Conservation (phyloP, 495 filamentous ascomycete species). For the Thermochaetoides thermophila region DNA sequence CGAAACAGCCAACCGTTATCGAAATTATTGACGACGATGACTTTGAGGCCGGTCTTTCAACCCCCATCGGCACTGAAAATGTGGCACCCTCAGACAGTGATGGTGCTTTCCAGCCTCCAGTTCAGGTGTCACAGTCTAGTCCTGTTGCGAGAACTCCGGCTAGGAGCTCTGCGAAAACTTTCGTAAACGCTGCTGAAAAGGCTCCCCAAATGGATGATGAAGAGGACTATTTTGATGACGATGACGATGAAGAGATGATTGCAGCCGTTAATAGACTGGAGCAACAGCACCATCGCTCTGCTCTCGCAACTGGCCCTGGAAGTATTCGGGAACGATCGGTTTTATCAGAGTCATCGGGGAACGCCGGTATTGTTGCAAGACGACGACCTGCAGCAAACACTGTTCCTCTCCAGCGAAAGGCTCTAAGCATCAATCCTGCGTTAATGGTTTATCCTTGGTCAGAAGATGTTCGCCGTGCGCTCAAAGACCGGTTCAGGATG, state of each 20-base stretch:
- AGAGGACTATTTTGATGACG: constrained; percentile 17
- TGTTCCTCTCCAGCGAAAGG: constrained; percentile 8
- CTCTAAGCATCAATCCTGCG: constrained; percentile 20
- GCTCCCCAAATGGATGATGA: too few species aligned
- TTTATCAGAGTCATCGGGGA: constrained; percentile 25
- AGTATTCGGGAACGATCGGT: constrained; percentile 14
- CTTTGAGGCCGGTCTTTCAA: constrained; percentile 11
- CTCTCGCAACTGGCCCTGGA: constrained; percentile 10
- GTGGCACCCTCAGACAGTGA: too few species aligned
- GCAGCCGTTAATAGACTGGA: constrained; percentile 45
- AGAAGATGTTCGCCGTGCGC: constrained; percentile 57
- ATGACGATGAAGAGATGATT: constrained; percentile 60
- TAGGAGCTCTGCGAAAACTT: too few species aligned
- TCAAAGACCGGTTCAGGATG: constrained; percentile 71
- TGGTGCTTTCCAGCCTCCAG: too few species aligned
- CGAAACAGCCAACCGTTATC: constrained; percentile 15
- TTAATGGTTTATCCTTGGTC: constrained; percentile 58
- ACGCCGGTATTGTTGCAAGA: constrained; percentile 9
- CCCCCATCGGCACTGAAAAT: too few species aligned
- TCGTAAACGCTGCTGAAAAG: too few species aligned
- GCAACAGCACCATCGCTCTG: constrained; percentile 24
- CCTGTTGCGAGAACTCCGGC: constrained; percentile 3
- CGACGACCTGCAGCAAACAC: constrained; percentile 17
- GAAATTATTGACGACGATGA: constrained; percentile 28
- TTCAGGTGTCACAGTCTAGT: too few species aligned